Percentiles rank a stretch among this genome's conserved stretches.
Conservation (phyloP, 257 asterid species). For the Linaria vulgaris region DNA sequence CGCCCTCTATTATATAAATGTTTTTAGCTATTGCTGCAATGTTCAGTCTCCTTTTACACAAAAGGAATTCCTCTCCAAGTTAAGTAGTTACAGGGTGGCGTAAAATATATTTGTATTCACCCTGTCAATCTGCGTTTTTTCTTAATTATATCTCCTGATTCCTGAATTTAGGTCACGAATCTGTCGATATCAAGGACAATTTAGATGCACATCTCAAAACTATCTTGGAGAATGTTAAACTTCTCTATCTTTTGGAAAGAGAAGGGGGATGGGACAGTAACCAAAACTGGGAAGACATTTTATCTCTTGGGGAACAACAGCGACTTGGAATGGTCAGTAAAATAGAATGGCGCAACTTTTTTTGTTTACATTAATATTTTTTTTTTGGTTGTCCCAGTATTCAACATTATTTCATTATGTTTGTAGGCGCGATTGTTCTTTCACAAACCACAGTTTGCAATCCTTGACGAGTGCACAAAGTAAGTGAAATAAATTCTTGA, state of each 20-base stretch:
- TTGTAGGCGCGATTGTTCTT: slow-evolving; percentile 91
- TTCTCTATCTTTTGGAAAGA: slow-evolving; percentile 88
- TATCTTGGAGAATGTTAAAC: slow-evolving; percentile 80
- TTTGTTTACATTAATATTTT: slow-evolving; percentile 6
- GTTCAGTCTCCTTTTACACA: too few relatives aligned
- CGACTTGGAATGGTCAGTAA: slow-evolving; percentile 90
- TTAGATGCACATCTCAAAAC: slow-evolving; percentile 70
- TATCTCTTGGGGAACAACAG: slow-evolving; percentile 98
- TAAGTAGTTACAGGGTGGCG: neutral
- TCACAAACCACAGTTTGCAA: slow-evolving; percentile 92
- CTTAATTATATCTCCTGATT: slow-evolving; percentile 19
- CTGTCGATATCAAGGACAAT: slow-evolving; percentile 28
- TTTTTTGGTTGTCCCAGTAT: slow-evolving; percentile 9
- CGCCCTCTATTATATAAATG: too few relatives aligned
- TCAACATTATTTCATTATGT: slow-evolving; percentile 30
- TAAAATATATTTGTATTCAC: neutral
- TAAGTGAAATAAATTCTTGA: slow-evolving; percentile 33
- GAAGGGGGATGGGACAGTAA: slow-evolving; percentile 92
- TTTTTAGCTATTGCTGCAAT: too few relatives aligned
- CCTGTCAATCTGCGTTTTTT: slow-evolving; percentile 1
- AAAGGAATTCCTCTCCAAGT: neutral
- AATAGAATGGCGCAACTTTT: neutral
- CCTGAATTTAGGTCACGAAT: slow-evolving; percentile 50
- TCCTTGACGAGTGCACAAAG: slow-evolving; percentile 99
- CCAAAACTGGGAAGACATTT: slow-evolving; percentile 97